Percentiles rank a stretch among this genome's conserved stretches.
These are phyloP conservation scores for Lachnellula cervina DNA, from an alignment of 2,329 filamentous ascomycete species.

Conservation along the genomic window DNA sequence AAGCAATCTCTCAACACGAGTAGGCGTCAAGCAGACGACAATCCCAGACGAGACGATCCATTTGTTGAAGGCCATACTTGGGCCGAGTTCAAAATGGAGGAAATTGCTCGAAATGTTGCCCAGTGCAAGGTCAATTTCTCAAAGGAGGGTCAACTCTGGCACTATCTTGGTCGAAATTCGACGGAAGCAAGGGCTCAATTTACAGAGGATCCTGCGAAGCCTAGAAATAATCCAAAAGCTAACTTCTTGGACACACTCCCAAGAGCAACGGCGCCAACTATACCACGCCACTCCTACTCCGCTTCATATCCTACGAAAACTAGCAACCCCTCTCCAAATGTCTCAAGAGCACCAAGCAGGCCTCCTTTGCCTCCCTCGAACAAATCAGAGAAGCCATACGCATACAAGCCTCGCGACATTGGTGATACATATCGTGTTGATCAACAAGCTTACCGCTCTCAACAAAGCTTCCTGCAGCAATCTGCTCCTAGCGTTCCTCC, in stretches of 20 bases:
- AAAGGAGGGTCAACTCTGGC: conserved; percentile 75
- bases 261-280: conserved; percentile 41
- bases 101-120: conserved; percentile 50
- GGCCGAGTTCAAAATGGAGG: conserved; percentile 71
- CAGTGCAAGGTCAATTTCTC: conserved; percentile 67
- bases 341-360: conserved; percentile 31
- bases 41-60: conserved; percentile 59
- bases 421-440: conserved; percentile 27
- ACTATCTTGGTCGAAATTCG: conserved; percentile 79
- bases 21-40: conserved; percentile 54
- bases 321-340: conserved; percentile 21
- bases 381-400: conserved; percentile 45
- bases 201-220: conserved; percentile 65
- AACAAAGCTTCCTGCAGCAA: conserved; percentile 31
- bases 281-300: conserved; percentile 33
- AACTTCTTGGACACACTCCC: conserved; percentile 69
- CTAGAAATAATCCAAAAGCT: conserved; percentile 61
- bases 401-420: conserved; percentile 43
- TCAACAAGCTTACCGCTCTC: conserved; percentile 29
- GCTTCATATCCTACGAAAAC: conserved; percentile 28
- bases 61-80: conserved; percentile 67
- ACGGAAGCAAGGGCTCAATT: conserved; percentile 90
- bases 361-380: conserved; percentile 24
- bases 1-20: conserved; percentile 64
- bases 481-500: conserved; percentile 14